Base-by-base conservation (phyloP, 805 yeast genomes). In the Zygoascus tannicola region DNA sequence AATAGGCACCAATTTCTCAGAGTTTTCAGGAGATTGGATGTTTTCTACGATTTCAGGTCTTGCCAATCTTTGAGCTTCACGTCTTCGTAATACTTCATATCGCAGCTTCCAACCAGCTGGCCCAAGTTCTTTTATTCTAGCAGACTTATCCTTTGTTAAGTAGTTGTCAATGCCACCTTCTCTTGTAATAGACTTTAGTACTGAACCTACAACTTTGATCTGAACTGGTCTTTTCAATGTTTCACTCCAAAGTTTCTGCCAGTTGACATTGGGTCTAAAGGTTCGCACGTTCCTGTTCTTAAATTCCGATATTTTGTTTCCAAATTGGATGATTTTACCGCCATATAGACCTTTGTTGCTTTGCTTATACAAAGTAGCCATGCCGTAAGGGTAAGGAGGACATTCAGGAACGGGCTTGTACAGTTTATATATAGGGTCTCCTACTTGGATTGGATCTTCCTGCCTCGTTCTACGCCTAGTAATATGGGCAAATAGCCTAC, bases 161-260 rank as follows among this genome's bases (percentile, higher is more conserved):
- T 92, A 92, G 51, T 80, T 80, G 59, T 92, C 99, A 45, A 92
- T 70, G 4, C 99, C 98, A 49, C 98, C 98, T 62, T 90, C 97
- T 55, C 79, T 85, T 46, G 85, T 81, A 47, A 92, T 81, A 0
- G 97, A 87, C 56, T 80, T 78, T 58, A 92, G 71, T 4, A 87
- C 97, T 47, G 80, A 75, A 4, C 97, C 75, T 5, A 87, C 80
- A 30, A 87, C 78, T 47, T 73, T 77, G 44, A 85, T 62, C 40
- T 68, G 67, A 37, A 87, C 62, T 33, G 68, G 63, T 52, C 69
- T 70, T 46, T 78, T 66, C 55, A 92, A 70, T 0, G 84, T 67
- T 53, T 85, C 95, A 50, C 95, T 85, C 92, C 95, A 90, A 38
- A 92, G 66, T 26, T 72, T 74, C 58, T 86, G 77, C 50, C 68